Conservation (phyloP, 768 basidiomycete genomes). For the Podaxis sp. region DNA sequence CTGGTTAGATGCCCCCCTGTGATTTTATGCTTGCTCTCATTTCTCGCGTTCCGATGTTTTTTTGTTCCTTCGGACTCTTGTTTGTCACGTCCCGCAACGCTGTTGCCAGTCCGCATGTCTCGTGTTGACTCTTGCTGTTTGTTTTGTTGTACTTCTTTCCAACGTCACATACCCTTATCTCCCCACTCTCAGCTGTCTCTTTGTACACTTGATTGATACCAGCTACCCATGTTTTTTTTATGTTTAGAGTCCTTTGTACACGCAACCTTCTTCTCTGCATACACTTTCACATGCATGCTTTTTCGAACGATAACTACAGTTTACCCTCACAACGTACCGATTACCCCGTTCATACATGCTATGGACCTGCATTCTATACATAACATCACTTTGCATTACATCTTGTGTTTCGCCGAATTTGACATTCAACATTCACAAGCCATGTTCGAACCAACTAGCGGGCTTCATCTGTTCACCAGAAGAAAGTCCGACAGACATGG, state of each 20-base stretch:
- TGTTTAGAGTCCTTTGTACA: background rate
- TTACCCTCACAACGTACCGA: too few relatives aligned
- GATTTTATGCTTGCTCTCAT: background rate
- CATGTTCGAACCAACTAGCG: too few relatives aligned
- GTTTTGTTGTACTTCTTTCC: background rate
- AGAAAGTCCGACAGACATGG: too few relatives aligned
- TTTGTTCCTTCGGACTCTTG: background rate
- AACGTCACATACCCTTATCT: background rate
- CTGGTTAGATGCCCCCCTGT: background rate
- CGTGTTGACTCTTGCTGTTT: background rate
- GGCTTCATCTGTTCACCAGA: too few relatives aligned
- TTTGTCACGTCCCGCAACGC: background rate
- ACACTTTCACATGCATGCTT: too few relatives aligned
- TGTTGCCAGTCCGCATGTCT: too few relatives aligned
- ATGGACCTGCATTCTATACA: too few relatives aligned
- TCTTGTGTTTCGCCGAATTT: too few relatives aligned
- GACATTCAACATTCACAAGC: too few relatives aligned
- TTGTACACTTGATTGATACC: background rate
- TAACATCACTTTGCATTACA: too few relatives aligned
- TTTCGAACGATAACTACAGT: too few relatives aligned
- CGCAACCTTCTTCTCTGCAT: background rate
- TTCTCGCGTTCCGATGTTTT: background rate
- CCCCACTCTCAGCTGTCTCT: background rate
- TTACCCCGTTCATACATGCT: too few relatives aligned
- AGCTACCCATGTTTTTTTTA: background rate